Percentiles rank a stretch among this genome's conserved stretches.
Evolutionary conservation across 2,329 filamentous ascomycete genomes (phyloP).

Genomic region (Plectosphaerella plurivora): DNA sequence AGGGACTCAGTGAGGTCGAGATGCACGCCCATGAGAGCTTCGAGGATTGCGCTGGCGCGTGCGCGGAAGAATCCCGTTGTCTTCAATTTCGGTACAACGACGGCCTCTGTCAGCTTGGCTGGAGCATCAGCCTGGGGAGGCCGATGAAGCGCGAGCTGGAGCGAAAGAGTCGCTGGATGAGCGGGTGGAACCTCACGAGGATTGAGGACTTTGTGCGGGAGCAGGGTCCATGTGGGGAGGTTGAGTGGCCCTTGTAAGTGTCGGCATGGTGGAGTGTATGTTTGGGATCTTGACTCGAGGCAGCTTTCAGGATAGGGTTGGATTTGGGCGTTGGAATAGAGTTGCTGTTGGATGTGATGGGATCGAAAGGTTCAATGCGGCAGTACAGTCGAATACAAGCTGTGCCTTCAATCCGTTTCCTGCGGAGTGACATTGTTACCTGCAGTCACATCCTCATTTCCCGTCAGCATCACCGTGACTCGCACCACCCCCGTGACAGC

Average conservation of each 20-base stretch:
- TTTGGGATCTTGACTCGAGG: background rate
- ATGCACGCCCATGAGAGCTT: slow-evolving; percentile 34
- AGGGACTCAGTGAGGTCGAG: slow-evolving; percentile 29
- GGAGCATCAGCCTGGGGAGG: slow-evolving; percentile 31
- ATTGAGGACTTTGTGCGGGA: slow-evolving; percentile 33
- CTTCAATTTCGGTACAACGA: slow-evolving; percentile 36
- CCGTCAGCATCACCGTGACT: too few species aligned
- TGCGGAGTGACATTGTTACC: too few species aligned
- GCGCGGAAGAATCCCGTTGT: slow-evolving; percentile 30
- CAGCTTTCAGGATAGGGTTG: too few species aligned
- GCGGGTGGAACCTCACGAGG: slow-evolving; percentile 36
- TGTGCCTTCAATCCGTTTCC: too few species aligned
- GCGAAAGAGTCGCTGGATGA: slow-evolving; percentile 17
- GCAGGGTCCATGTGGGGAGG: slow-evolving; percentile 27
- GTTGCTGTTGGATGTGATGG: too few species aligned
- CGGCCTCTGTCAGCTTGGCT: slow-evolving; percentile 29
- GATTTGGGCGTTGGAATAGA: too few species aligned
- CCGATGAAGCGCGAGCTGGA: slow-evolving; percentile 24
- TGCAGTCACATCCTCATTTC: too few species aligned
- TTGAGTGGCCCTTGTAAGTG: slow-evolving; percentile 23
- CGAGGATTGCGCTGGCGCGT: slow-evolving; percentile 39
- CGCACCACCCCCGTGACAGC: too few species aligned
- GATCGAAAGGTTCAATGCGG: too few species aligned
- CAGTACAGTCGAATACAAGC: too few species aligned
- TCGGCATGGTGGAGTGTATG: background rate